These are phyloP conservation scores for Candida pseudofarinosa DNA, from an alignment of 805 yeast species.

Conservation along the genomic window DNA sequence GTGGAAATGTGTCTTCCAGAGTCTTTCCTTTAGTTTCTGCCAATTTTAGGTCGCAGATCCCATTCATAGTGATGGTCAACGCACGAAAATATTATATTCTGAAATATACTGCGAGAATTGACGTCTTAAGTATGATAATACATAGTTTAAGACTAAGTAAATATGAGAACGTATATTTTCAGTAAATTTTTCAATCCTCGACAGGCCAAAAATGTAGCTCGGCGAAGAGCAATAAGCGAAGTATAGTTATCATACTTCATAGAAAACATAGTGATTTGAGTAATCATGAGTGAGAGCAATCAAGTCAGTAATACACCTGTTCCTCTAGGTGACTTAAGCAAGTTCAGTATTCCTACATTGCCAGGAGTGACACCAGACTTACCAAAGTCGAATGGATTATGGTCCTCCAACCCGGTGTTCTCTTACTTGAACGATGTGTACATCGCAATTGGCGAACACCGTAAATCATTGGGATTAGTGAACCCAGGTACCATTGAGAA, in stretches of 20 bases:
- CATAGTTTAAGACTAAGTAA: slow-evolving; percentile 3
- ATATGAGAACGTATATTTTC: slow-evolving; percentile 2
- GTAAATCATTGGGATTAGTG: slow-evolving; percentile 73
- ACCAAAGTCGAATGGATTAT: slow-evolving; percentile 54
- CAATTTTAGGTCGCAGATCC: background rate
- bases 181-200: slow-evolving; percentile 5
- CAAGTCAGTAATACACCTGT: slow-evolving; percentile 29
- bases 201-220: background rate
- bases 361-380: slow-evolving; percentile 54
- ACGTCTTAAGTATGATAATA: background rate
- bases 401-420: slow-evolving; percentile 82
- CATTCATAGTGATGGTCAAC: background rate
- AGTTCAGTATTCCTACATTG: slow-evolving; percentile 52
- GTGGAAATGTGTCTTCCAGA: background rate
- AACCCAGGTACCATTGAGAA: slow-evolving; percentile 96
- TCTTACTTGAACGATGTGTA: slow-evolving; percentile 75
- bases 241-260: background rate
- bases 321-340: slow-evolving; percentile 58
- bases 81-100: background rate
- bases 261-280: background rate
- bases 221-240: background rate
- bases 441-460: slow-evolving; percentile 66
- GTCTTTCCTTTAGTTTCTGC: background rate
- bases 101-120: background rate
- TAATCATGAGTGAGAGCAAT: slow-evolving; percentile 2